A percentile compares a stretch with the other conserved stretches of the same genome.
Conservation (phyloP, 2,329 filamentous ascomycete genomes). For the Pseudogymnoascus sp. region DNA sequence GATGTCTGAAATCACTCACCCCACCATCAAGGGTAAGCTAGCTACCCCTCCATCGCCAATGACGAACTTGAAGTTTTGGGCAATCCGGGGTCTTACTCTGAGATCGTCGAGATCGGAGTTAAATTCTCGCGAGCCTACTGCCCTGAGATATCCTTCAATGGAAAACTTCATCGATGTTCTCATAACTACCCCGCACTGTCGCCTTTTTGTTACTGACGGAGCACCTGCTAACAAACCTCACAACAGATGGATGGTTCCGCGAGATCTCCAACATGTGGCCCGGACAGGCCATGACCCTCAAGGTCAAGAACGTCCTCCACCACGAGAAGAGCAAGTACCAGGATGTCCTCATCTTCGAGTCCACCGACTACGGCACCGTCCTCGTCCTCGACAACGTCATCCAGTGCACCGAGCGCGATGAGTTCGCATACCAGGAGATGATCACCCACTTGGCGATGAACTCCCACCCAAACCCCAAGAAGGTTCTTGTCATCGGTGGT, state of each 20-base stretch:
- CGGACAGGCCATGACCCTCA: constrained; percentile 95
- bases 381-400: constrained; percentile 98
- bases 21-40: constrained; percentile 51
- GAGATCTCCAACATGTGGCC: constrained; percentile 99
- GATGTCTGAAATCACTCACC: constrained; percentile 50
- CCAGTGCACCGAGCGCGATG: constrained; percentile 95
- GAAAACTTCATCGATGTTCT: not conserved
- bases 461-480: constrained; percentile 96
- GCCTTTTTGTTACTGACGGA: constrained; percentile 3
- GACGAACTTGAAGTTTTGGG: not conserved
- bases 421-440: constrained; percentile 99
- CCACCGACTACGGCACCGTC: constrained; percentile 91
- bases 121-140: not conserved
- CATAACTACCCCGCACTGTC: constrained; percentile 7
- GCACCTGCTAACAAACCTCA: constrained; percentile 15
- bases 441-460: constrained; percentile 98
- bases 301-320: constrained; percentile 95
- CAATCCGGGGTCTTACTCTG: not conserved
- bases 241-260: constrained; percentile 97
- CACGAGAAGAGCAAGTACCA: constrained; percentile 99
- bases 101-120: not conserved
- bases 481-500: constrained; percentile 95
- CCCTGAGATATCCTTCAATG: not conserved
- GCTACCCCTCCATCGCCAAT: constrained; percentile 20
- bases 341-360: constrained; percentile 98